Percentiles rank a stretch among this genome's conserved stretches.
Conservation (phyloP, 805 yeast species). For the Suhomyces sp. region DNA sequence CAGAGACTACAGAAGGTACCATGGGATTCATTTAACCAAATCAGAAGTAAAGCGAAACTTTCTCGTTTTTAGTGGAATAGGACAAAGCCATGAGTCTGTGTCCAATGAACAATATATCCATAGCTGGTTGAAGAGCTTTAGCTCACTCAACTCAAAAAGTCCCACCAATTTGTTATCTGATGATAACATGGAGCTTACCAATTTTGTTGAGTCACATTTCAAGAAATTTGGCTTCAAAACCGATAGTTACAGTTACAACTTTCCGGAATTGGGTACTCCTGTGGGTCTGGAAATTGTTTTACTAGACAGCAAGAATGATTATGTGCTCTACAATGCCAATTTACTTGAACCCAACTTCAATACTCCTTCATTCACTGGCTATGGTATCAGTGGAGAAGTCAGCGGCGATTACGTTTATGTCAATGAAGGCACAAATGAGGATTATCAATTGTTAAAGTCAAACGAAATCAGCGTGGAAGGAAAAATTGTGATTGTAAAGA, state of each 20-base stretch:
- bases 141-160: slow-evolving; percentile 19
- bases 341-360: slow-evolving; percentile 20
- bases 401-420: slow-evolving; percentile 26
- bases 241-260: slow-evolving; percentile 12
- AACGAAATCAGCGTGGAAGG: slow-evolving; percentile 17
- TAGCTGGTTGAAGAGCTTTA: slow-evolving; percentile 27
- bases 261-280: slow-evolving; percentile 20
- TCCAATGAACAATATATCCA: slow-evolving; percentile 26
- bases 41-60: slow-evolving; percentile 68
- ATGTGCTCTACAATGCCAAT: slow-evolving; percentile 24
- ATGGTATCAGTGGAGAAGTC: slow-evolving; percentile 26
- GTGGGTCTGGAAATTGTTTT: slow-evolving; percentile 23
- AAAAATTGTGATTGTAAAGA: slow-evolving; percentile 28
- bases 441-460: slow-evolving; percentile 20
- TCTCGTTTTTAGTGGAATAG: slow-evolving; percentile 34
- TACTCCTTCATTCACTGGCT: slow-evolving; percentile 31
- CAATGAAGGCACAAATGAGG: slow-evolving; percentile 29
- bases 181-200: slow-evolving; percentile 23
- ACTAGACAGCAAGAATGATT: slow-evolving; percentile 16
- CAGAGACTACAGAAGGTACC: slow-evolving; percentile 74
- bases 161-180: slow-evolving; percentile 22
- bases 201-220: slow-evolving; percentile 25
- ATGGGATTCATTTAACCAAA: slow-evolving; percentile 60
- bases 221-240: slow-evolving; percentile 27
- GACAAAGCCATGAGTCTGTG: slow-evolving; percentile 15